phyloP scores from a whole-genome alignment of 2,329 filamentous ascomycete genomes.

The Davidsoniella neocaledoniae region DNA sequence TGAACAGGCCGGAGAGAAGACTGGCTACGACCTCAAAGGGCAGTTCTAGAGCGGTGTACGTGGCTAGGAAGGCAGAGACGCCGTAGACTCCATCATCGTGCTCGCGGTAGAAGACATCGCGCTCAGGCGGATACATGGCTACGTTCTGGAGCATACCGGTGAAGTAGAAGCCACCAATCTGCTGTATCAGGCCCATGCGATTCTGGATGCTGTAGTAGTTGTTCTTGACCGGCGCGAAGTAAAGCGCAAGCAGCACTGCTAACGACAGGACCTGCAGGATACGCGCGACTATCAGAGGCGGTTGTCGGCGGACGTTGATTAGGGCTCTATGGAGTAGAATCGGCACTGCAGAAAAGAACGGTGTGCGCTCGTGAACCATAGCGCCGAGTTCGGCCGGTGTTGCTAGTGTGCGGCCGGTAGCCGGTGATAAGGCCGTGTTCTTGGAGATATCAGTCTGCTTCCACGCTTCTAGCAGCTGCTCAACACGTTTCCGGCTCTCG shows the following conservation, averaged over 20 bases:
- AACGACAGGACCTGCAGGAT: constrained; percentile 51
- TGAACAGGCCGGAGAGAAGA: constrained; percentile 48
- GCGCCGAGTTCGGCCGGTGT: constrained; percentile 57
- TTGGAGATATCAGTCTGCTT: constrained; percentile 6
- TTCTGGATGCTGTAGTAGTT: constrained; percentile 57
- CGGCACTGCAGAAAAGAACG: constrained; percentile 46
- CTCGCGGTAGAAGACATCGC: constrained; percentile 63
- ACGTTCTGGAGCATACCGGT: constrained; percentile 69
- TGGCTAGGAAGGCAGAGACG: constrained; percentile 51
- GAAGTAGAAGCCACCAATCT: constrained; percentile 55
- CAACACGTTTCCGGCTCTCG: constrained; percentile 45
- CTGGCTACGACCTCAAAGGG: constrained; percentile 53
- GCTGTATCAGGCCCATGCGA: constrained; percentile 55
- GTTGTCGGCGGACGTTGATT: constrained; percentile 54
- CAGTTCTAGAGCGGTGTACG: constrained; percentile 53
- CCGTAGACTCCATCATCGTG: constrained; percentile 57
- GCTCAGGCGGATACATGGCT: constrained; percentile 53
- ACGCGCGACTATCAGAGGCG: constrained; percentile 44
- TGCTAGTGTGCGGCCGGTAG: constrained; percentile 26
- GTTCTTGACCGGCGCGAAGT: constrained; percentile 54
- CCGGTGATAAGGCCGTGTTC: not conserved
- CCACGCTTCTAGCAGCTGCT: constrained; percentile 45
- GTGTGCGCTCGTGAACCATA: constrained; percentile 36
- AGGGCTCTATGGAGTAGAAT: constrained; percentile 49
- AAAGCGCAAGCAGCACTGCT: constrained; percentile 44